A percentile compares a stretch with the other conserved stretches of the same genome.
Evolutionary conservation across 345 rosid species (phyloP).

Genomic region (Theobroma cacao): DNA sequence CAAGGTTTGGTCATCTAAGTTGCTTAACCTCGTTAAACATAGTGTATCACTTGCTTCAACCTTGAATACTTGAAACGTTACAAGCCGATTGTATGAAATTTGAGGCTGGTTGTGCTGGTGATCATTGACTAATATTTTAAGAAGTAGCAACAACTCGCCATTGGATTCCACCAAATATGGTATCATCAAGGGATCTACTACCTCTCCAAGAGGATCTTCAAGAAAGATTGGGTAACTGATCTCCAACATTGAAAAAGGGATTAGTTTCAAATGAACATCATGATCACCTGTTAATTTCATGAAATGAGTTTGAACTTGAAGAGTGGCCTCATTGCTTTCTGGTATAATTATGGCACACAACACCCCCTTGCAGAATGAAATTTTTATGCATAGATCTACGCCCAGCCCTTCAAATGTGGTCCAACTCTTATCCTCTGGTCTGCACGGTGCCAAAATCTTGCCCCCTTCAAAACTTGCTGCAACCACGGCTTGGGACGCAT

Average conservation of each 20-base stretch:
- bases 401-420: not conserved
- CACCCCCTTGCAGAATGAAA: not conserved
- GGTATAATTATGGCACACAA: not conserved
- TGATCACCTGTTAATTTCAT: not conserved
- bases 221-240: not conserved
- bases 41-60: not conserved
- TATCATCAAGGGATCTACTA: no score
- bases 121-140: not conserved
- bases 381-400: not conserved
- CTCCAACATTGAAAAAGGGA: not conserved
- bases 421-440: not conserved
- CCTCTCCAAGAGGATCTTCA: not conserved
- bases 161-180: not conserved
- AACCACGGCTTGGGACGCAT: no score
- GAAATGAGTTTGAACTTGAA: not conserved
- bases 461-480: not conserved
- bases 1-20: not conserved
- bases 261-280: not conserved
- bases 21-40: not conserved
- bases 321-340: not conserved
- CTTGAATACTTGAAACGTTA: not conserved
- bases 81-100: not conserved
- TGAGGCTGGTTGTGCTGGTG: not conserved
- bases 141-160: not conserved
- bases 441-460: not conserved